phyloP scores from a whole-genome alignment of 2,329 filamentous ascomycete species.

The Graphium sp. region DNA sequence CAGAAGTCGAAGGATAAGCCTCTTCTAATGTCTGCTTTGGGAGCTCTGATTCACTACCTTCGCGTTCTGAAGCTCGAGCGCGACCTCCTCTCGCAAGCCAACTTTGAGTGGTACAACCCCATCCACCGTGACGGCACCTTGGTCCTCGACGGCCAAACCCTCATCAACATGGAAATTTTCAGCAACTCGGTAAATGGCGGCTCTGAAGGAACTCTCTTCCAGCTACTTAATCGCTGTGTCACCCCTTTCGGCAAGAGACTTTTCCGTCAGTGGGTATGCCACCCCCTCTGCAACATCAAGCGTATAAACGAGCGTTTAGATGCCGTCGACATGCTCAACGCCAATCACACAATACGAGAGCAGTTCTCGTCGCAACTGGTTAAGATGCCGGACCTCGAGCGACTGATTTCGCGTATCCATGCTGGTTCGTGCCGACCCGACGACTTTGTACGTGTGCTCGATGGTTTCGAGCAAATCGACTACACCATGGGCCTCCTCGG shows the following conservation, averaged over 20 bases:
- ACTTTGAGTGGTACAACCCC: conserved; percentile 82
- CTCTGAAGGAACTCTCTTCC: conserved; percentile 72
- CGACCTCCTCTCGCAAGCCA: conserved; percentile 73
- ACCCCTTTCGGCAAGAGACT: conserved; percentile 94
- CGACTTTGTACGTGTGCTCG: conserved; percentile 84
- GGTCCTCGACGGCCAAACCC: conserved; percentile 84
- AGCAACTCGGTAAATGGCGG: conserved; percentile 82
- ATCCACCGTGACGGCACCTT: conserved; percentile 82
- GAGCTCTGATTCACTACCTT: conserved; percentile 77
- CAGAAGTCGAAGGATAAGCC: conserved; percentile 61
- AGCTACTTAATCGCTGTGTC: conserved; percentile 80
- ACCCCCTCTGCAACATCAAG: conserved; percentile 70
- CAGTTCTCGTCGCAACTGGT: conserved; percentile 77
- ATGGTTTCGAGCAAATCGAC: conserved; percentile 95
- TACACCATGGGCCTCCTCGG: conserved; percentile 74
- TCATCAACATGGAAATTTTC: conserved; percentile 97
- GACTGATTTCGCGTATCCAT: conserved; percentile 86
- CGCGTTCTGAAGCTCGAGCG: conserved; percentile 75
- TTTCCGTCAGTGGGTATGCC: conserved; percentile 93
- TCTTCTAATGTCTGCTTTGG: conserved; percentile 75
- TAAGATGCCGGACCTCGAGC: conserved; percentile 86
- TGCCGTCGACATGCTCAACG: conserved; percentile 84
- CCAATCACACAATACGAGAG: conserved; percentile 64
- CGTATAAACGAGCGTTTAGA: conserved; percentile 91
- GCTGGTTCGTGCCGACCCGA: conserved; percentile 78